Conservation (phyloP, 83 land plant species). For the Picea abies region DNA sequence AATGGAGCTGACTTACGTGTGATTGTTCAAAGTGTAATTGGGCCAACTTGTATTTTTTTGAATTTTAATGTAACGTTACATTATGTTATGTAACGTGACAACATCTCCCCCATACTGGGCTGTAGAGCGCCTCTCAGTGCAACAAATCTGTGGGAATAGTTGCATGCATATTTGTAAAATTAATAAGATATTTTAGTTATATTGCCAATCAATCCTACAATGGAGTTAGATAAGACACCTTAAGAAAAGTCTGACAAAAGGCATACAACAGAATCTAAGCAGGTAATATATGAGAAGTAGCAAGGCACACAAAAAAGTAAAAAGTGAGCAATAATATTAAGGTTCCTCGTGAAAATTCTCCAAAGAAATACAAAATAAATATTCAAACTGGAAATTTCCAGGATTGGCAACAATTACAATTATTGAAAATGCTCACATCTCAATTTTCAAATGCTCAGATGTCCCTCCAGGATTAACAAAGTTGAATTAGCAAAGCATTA, state of each 20-base stretch:
- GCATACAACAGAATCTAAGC: not conserved
- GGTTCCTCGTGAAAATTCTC: not conserved
- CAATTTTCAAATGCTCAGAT: not conserved
- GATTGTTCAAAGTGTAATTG: too few relatives aligned
- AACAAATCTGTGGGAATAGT: too few relatives aligned
- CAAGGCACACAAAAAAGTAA: constrained; percentile 6
- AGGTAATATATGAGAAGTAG: not conserved
- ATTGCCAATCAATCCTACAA: not conserved
- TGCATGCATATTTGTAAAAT: too few relatives aligned
- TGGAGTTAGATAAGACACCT: not conserved
- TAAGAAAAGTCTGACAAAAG: not conserved
- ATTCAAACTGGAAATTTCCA: too few relatives aligned
- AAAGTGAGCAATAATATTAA: not conserved
- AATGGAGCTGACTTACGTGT: too few relatives aligned
- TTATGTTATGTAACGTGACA: too few relatives aligned
- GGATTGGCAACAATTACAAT: not conserved
- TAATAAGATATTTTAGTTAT: not conserved
- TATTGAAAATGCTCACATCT: not conserved
- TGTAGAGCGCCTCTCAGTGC: too few relatives aligned
- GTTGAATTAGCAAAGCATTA: not conserved
- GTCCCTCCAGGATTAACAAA: constrained; percentile 6
- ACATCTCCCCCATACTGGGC: too few relatives aligned
- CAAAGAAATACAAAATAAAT: not conserved
- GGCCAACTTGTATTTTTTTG: too few relatives aligned
- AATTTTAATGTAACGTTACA: too few relatives aligned